Base-by-base conservation (phyloP, 2,329 filamentous ascomycete genomes). In the Ophiocordyceps camponoti-floridani region DNA sequence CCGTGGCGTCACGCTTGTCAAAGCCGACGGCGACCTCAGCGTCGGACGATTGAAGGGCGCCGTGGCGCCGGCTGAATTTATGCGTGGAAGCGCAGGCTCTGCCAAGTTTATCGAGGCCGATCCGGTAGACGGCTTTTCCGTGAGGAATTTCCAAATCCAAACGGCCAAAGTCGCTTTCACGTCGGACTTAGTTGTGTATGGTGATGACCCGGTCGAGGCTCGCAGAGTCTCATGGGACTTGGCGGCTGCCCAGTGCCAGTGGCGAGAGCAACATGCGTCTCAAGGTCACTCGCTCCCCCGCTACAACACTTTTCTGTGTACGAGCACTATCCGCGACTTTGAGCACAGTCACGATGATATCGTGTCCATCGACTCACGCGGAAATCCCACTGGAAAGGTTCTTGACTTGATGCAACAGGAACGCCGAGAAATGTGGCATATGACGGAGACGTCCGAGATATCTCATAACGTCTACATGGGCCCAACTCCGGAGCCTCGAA, bases 81-180 rank as follows among this genome's bases (percentile, higher is more conserved):
- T 96, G 46, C 70, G 77, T 35, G 53, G 66, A 0, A 58, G 60
- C 3, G 57, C 56, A 14, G 33, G 33, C 3, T 62, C 63, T 14
- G 63, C 73, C 41, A 70, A 78, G 19, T 94, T 98, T 56, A 65
- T 87, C 48, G 84, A 94, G 40, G 73, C 81, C 38, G 91, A 98
- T 56, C 91, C 91, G 1, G 74, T 68, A 46, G 84, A 94, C 51
- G 91, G 91, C 9, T 96, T 96, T 58, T 94, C 86, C 4, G 88
- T 96, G 40, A 78, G 91, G 41, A 96, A 96, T 60, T 98, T 98
- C 57, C 89, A 96, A 54, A 96, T 96, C 37, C 91, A 98, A 61
- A 75, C 84, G 0, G 83, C 83, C 47, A 98, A 98, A 60, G 68
- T 84, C 51, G 88, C 88, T 45, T 77, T 83, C 51, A 75, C 91